Evolutionary conservation across 2,329 filamentous ascomycete species (phyloP).

Genomic region (Ceratocystiopsis brevicomis): DNA sequence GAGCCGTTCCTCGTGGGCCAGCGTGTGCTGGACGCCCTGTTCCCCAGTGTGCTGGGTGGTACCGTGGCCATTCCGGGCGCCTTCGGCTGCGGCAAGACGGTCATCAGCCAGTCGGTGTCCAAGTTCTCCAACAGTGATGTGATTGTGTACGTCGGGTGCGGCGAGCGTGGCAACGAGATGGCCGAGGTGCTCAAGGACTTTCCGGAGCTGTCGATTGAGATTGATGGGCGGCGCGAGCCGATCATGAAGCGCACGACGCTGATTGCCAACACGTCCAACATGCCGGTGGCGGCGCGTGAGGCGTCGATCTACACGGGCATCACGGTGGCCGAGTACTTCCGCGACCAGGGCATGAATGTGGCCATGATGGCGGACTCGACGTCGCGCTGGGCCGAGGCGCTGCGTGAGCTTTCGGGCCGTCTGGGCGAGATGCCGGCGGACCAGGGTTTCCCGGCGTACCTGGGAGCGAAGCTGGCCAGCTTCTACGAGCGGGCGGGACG

Average conservation of each 20-base stretch:
- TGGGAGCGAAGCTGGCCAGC: conserved; percentile 88
- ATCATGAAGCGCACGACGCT: conserved; percentile 99
- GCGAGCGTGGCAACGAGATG: conserved; percentile 96
- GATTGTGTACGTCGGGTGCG: conserved; percentile 78
- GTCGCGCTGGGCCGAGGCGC: conserved; percentile 93
- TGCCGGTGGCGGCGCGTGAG: conserved; percentile 96
- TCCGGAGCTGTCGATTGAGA: conserved; percentile 87
- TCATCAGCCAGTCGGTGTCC: conserved; percentile 95
- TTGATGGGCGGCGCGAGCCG: conserved; percentile 86
- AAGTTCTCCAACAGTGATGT: conserved; percentile 99
- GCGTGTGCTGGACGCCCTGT: conserved; percentile 86
- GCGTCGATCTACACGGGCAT: conserved; percentile 97
- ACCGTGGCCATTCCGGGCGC: conserved; percentile 96
- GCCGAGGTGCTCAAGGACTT: conserved; percentile 99
- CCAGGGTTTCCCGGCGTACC: conserved; percentile 96
- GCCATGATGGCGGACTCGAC: conserved; percentile 99
- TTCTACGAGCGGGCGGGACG: conserved; percentile 98
- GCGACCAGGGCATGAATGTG: conserved; percentile 90
- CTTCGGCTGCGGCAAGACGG: conserved; percentile 97
- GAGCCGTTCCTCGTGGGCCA: conserved; percentile 92
- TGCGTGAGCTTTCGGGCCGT: conserved; percentile 96
- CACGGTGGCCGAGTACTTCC: conserved; percentile 88
- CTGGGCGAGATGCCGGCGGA: conserved; percentile 99
- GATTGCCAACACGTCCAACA: conserved; percentile 98
- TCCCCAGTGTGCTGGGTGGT: conserved; percentile 90